Evolutionary conservation across 768 basidiomycete genomes (phyloP), one percentile per base, ranked within the genome.

Genomic region (Xerocomellus intermedius): DNA sequence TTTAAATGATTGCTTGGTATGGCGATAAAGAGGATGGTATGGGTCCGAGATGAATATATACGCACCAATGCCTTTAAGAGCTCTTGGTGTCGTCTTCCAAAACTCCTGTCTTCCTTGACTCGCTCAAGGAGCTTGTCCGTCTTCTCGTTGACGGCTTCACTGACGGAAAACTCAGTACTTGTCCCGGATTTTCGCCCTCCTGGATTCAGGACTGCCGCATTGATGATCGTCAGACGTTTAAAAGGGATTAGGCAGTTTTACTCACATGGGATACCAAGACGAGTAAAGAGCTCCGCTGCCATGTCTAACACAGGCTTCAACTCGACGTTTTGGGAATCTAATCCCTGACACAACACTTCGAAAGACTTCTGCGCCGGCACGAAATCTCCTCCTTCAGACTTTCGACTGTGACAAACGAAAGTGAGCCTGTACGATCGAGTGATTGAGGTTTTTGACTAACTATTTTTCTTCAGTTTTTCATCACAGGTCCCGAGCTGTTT

Each of bases 251-350:
- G 14, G 28, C 2, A 28, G 7, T 21, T 36, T 33, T 30, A 21
- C 55, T 46, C n/a, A n/a, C n/a, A n/a, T n/a, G n/a, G n/a, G n/a
- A n/a, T n/a, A 46, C 55, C 44, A 36, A 56, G 44, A 30, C 42
- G 39, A 14, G 32, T 55, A 16, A 56, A 47, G 33, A 39, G 37
- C 10, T 55, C 52, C 0, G 13, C 33, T n/a, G 52, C 33, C 52
- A 55, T 47, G 16, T 9, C 19, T 21, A 24, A 36, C 32, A 55
- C 26, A 30, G 52, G 52, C 5, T n/a, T 2, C 22, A 55, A 42
- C 14, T 55, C 14, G 35, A 47, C 7, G 8, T 19, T 2, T 19
- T 53, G 10, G 16, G 35, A 32, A 41, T 55, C 42, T 22, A 52
- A 39, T 33, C 32, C 42, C 13, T 2, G 37, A 35, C 26, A 55